Evolutionary conservation across 2,329 filamentous ascomycete genomes (phyloP).

Genomic region (Colletotrichum cuscutae): DNA sequence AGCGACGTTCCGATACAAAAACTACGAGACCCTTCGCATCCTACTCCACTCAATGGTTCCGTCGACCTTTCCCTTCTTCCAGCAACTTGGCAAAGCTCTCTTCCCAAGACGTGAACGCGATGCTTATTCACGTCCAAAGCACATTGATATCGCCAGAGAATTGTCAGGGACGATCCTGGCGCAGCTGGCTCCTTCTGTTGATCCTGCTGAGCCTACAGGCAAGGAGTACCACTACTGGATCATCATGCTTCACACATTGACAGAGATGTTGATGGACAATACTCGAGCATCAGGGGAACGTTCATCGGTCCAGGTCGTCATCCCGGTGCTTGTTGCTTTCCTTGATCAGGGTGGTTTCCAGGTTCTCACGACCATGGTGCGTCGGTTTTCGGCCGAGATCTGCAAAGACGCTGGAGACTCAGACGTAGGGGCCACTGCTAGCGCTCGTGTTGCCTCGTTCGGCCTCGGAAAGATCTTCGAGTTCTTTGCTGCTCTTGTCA

Average conservation of each 20-base stretch:
- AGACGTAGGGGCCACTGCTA: slow-evolving; percentile 29
- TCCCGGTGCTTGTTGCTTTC: slow-evolving; percentile 87
- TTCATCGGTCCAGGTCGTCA: slow-evolving; percentile 66
- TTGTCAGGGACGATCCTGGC: slow-evolving; percentile 77
- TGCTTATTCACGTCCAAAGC: slow-evolving; percentile 62
- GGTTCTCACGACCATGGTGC: slow-evolving; percentile 77
- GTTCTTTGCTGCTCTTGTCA: slow-evolving; percentile 81
- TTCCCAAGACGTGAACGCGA: slow-evolving; percentile 81
- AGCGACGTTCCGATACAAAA: slow-evolving; percentile 66
- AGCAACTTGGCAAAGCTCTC: slow-evolving; percentile 84
- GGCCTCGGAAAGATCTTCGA: slow-evolving; percentile 85
- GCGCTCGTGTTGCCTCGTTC: slow-evolving; percentile 44
- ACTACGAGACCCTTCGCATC: slow-evolving; percentile 80
- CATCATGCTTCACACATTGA: slow-evolving; percentile 80
- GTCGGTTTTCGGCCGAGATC: slow-evolving; percentile 72
- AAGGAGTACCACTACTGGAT: slow-evolving; percentile 85
- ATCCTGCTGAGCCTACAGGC: slow-evolving; percentile 57
- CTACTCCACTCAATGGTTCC: slow-evolving; percentile 83
- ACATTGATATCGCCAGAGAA: slow-evolving; percentile 68
- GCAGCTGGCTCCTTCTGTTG: slow-evolving; percentile 66
- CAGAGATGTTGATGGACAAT: slow-evolving; percentile 80
- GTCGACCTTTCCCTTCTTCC: slow-evolving; percentile 86
- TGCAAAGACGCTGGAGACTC: slow-evolving; percentile 44
- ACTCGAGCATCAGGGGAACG: slow-evolving; percentile 59
- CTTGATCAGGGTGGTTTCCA: slow-evolving; percentile 83